Evolutionary conservation across 2,329 filamentous ascomycete genomes (phyloP), one percentile per base, ranked within the genome.

Genomic region (Paecilomyces variotii): DNA sequence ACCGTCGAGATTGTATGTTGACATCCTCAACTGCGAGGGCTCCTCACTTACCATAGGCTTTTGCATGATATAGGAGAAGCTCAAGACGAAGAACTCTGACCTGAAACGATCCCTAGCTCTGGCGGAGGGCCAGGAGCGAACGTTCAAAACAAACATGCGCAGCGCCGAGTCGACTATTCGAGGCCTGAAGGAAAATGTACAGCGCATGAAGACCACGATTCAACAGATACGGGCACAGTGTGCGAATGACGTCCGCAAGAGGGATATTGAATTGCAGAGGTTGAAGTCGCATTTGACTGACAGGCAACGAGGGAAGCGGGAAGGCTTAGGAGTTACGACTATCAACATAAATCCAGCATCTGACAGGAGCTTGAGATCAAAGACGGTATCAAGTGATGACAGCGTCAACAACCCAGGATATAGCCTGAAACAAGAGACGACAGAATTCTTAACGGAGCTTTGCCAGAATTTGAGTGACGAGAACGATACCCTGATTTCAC

Each of bases 211-310:
- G 72, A 82, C 85, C 0, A 84, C 89, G 2, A 85, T 96, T 1
- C 84, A 88, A 30, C 93, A 97, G 73, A 88, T 94, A 2, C 86
- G 93, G 61, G 85, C 88, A 5, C 87, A 92, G 63, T 97, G 92
- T 73, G 87, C 91, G 55, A 96, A 91, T 64, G 94, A 99, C 69
- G 84, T 97, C 53, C 87, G 93, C 61, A 93, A 95, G 69, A 86
- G 93, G 50, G 94, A 99, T 70, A 81, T 91, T 52, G 90, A 96
- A 74, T 87, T 97, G 63, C 89, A 96, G 63, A 86, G 87, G 49
- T 79, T 99, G 62, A 97, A 97, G 79, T 88, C 87, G 65, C 91
- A 96, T 70, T 81, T 97, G 61, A 82, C 85, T 2, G 90, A 94
- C 57, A 68, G 84, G 81, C 53, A 83, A 85, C 63, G 85, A 82